phyloP scores from a whole-genome alignment of 1,284 basidiomycete genomes.

The Xerocomus minutiporus region DNA sequence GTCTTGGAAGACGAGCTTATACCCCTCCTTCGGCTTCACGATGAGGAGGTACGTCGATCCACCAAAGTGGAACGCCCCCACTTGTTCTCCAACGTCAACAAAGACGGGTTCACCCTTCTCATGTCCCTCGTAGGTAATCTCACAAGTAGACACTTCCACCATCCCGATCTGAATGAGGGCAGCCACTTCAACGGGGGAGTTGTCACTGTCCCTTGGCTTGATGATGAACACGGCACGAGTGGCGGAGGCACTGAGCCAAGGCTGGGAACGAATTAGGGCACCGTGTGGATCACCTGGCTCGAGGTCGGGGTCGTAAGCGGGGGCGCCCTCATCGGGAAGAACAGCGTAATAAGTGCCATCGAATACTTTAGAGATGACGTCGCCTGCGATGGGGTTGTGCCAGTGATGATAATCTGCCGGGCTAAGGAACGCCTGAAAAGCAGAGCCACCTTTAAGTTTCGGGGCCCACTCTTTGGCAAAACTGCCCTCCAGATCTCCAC shows the following conservation, averaged over 20 bases:
- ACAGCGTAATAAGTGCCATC: conserved; percentile 49
- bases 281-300: conserved; percentile 16
- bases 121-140: conserved; percentile 12
- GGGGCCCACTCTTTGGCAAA: too few species aligned
- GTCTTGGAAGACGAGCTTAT: too few species aligned
- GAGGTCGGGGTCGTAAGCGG: neutral
- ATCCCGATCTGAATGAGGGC: conserved; percentile 52
- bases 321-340: conserved; percentile 13
- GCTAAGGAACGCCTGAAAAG: conserved; percentile 53
- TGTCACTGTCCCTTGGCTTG: conserved; percentile 21
- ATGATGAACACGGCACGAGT: conserved; percentile 50
- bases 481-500: neutral
- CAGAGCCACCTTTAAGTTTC: conserved; percentile 45
- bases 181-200: conserved; percentile 26
- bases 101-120: too few species aligned
- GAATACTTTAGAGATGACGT: conserved; percentile 19
- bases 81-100: too few species aligned
- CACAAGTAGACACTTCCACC: conserved; percentile 51
- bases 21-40: too few species aligned
- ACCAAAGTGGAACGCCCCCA: conserved; percentile 42
- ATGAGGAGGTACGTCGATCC: conserved; percentile 41
- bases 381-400: conserved; percentile 50
- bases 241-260: conserved; percentile 24
- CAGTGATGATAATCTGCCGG: conserved; percentile 49
- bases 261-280: conserved; percentile 37